Percentiles rank a stretch among this genome's conserved stretches.
These are phyloP conservation scores for Diaporthe amygdali DNA, from an alignment of 2,329 filamentous ascomycete species.

Conservation along the genomic window DNA sequence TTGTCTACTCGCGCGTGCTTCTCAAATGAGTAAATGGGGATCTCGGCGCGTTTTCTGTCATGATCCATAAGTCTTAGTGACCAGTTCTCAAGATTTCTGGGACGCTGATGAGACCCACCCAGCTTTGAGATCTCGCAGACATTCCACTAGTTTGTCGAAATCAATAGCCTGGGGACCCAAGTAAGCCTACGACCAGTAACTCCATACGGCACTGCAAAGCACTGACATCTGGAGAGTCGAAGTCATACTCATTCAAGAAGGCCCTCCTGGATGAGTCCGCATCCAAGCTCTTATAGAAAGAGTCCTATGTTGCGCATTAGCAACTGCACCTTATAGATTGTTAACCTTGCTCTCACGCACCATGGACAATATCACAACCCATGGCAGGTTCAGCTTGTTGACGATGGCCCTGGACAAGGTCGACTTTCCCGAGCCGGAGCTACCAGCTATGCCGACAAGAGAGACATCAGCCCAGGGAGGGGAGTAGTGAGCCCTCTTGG, in stretches of 20 bases:
- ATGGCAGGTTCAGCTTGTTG: conserved; percentile 86
- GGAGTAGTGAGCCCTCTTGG: conserved; percentile 76
- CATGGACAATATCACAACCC: conserved; percentile 98
- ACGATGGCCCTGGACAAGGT: conserved; percentile 93
- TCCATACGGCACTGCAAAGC: not conserved
- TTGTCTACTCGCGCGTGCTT: conserved; percentile 81
- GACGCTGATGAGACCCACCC: conserved; percentile 66
- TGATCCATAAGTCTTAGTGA: conserved; percentile 21
- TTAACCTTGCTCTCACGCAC: conserved; percentile 53
- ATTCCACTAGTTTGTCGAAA: conserved; percentile 85
- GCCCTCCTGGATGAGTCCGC: conserved; percentile 80
- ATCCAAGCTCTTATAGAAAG: conserved; percentile 91
- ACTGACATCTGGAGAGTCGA: conserved; percentile 81
- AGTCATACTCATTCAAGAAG: conserved; percentile 92
- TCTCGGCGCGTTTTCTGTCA: conserved; percentile 80
- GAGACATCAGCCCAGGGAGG: conserved; percentile 96
- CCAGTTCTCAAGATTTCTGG: not conserved
- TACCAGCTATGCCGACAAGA: conserved; percentile 95
- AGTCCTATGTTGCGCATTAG: conserved; percentile 66
- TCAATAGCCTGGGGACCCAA: conserved; percentile 71
- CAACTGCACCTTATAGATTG: not conserved
- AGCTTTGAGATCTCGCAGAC: conserved; percentile 82
- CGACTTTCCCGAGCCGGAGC: conserved; percentile 93
- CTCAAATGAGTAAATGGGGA: conserved; percentile 94
- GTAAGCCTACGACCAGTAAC: not conserved